A percentile compares a stretch with the other conserved stretches of the same genome.
phyloP scores from a whole-genome alignment of 23 red algal genomes.

The Gracilaria vermiculophylla region DNA sequence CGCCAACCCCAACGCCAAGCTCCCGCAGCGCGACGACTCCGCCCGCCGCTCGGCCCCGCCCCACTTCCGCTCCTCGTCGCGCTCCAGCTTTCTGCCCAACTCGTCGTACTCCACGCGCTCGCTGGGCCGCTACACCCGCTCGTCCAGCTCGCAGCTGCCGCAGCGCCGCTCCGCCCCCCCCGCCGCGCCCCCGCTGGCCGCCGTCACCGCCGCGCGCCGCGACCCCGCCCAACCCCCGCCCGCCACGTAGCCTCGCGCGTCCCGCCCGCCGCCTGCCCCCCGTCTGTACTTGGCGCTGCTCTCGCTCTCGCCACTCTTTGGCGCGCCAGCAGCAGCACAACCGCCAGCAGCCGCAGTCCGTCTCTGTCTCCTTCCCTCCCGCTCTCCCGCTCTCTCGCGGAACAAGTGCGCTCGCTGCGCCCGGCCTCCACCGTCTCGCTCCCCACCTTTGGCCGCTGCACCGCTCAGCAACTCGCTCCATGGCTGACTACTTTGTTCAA shows the following conservation, averaged over 20 bases:
- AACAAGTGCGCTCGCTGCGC: not conserved
- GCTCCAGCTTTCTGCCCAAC: not conserved
- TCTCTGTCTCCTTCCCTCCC: too few relatives aligned
- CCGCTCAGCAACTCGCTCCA: too few relatives aligned
- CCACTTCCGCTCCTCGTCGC: not conserved
- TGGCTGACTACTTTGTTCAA: too few relatives aligned
- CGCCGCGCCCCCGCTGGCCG: not conserved
- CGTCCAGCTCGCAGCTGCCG: constrained; percentile 38
- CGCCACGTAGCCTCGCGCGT: not conserved
- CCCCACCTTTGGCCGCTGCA: too few relatives aligned
- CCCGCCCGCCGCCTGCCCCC: not conserved
- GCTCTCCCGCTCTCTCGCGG: too few relatives aligned
- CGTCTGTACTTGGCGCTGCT: too few relatives aligned
- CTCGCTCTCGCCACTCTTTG: too few relatives aligned
- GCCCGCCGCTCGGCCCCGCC: not conserved
- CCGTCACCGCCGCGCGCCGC: not conserved
- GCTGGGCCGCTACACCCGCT: constrained; percentile 36
- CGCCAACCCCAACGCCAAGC: constrained; percentile 18
- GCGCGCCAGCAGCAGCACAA: too few relatives aligned
- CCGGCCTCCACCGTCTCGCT: too few relatives aligned
- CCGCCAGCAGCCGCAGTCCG: too few relatives aligned
- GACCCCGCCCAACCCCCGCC: not conserved
- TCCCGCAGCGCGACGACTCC: constrained; percentile 27
- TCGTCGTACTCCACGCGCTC: constrained; percentile 24
- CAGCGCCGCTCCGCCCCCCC: not conserved